These are phyloP conservation scores for Fonsecaea pedrosoi DNA, from an alignment of 2,329 filamentous ascomycete species.

Conservation along the genomic window DNA sequence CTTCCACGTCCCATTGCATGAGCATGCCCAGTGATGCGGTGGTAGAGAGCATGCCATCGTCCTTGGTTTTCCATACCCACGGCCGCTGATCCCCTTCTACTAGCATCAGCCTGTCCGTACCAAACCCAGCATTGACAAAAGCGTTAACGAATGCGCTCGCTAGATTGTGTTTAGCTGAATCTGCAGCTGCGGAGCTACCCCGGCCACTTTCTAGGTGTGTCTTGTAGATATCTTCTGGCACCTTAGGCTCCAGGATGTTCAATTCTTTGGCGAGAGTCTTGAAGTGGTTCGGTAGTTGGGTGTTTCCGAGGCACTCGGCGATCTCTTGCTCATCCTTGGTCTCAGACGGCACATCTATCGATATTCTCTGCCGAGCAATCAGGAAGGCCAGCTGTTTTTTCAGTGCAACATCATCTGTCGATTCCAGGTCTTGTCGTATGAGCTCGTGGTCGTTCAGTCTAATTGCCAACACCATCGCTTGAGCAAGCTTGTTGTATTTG, in stretches of 20 bases:
- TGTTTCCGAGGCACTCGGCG: conserved; percentile 83
- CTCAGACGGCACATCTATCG: conserved; percentile 70
- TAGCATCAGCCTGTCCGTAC: conserved; percentile 97
- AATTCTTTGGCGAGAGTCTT: conserved; percentile 93
- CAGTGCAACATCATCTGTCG: conserved; percentile 78
- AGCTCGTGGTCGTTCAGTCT: conserved; percentile 85
- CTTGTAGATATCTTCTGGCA: conserved; percentile 99
- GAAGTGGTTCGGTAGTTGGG: conserved; percentile 88
- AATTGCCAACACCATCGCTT: conserved; percentile 93
- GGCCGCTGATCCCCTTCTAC: conserved; percentile 85
- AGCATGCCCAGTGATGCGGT: conserved; percentile 92
- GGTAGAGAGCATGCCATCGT: conserved; percentile 95
- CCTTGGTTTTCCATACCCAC: conserved; percentile 99
- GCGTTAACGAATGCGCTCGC: conserved; percentile 96
- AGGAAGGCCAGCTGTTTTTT: conserved; percentile 95
- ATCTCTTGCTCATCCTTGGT: conserved; percentile 75
- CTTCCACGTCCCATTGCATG: conserved; percentile 91
- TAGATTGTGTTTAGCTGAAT: conserved; percentile 94
- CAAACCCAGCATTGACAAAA: conserved; percentile 94
- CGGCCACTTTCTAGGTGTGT: conserved; percentile 95
- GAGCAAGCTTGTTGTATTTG: conserved; percentile 87
- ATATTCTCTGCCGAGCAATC: conserved; percentile 88
- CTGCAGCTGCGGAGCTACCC: conserved; percentile 90
- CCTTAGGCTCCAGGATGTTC: conserved; percentile 95
- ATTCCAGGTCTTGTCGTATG: conserved; percentile 80